These are phyloP conservation scores for Taiwanofungus camphoratus DNA, from an alignment of 1,284 basidiomycete species.

Conservation along the genomic window DNA sequence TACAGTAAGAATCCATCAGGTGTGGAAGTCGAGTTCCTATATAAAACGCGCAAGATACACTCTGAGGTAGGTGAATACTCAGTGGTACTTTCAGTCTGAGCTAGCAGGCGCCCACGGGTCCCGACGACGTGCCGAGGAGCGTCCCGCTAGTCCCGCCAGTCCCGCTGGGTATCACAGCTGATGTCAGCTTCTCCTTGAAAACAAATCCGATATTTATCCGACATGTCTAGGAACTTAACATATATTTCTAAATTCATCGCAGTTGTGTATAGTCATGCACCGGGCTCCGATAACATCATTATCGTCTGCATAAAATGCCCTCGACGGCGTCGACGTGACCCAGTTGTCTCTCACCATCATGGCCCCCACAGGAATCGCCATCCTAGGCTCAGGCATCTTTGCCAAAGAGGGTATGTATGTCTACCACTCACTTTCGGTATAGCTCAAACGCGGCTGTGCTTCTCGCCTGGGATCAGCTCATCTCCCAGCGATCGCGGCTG, in stretches of 20 bases:
- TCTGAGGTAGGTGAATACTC: too few relatives aligned
- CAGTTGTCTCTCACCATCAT: conserved; percentile 15
- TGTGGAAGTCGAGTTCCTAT: too few relatives aligned
- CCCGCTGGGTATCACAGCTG: conserved; percentile 2
- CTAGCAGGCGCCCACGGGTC: not conserved
- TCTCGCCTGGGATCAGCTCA: conserved; percentile 44
- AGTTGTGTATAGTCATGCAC: too few relatives aligned
- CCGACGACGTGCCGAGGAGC: conserved; percentile 1
- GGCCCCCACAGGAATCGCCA: conserved; percentile 39
- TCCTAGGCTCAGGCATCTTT: conserved; percentile 72
- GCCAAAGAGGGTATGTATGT: conserved; percentile 55
- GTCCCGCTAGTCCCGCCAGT: too few relatives aligned
- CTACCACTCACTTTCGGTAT: conserved; percentile 16
- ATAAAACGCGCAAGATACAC: too few relatives aligned
- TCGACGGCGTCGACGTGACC: conserved; percentile 1
- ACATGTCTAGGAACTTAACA: not conserved
- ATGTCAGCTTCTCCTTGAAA: not conserved
- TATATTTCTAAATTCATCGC: not conserved
- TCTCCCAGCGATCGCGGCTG: conserved; percentile 59
- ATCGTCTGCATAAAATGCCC: not conserved
- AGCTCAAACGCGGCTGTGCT: conserved; percentile 3
- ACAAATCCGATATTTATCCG: not conserved
- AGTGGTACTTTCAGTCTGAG: too few relatives aligned
- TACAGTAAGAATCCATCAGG: too few relatives aligned
- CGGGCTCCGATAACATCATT: conserved; percentile 2